These are phyloP conservation scores for Flaveria brownii DNA, from an alignment of 129 eudicot species.

Conservation along the genomic window DNA sequence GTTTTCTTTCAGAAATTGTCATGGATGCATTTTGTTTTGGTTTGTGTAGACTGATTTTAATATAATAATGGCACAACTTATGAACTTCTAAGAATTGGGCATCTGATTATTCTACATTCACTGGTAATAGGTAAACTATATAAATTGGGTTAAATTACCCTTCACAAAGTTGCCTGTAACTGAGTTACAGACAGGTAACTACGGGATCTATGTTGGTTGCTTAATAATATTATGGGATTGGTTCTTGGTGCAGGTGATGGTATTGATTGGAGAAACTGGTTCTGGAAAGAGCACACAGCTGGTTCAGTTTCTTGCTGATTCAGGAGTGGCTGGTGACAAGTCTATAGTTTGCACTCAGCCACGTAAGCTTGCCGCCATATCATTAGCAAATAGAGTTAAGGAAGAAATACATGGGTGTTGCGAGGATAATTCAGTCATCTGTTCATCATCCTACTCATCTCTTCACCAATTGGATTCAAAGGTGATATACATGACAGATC, in stretches of 20 bases:
- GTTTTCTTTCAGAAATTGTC: too few species aligned
- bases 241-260: constrained; percentile 57
- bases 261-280: constrained; percentile 89
- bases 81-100: too few species aligned
- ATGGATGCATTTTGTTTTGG: too few species aligned
- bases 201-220: neutral
- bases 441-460: constrained; percentile 59
- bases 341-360: constrained; percentile 94
- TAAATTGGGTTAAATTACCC: too few species aligned
- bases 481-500: constrained; percentile 79
- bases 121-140: too few species aligned
- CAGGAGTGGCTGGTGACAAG: constrained; percentile 57
- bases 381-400: constrained; percentile 68
- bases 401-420: constrained; percentile 78
- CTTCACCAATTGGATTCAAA: constrained; percentile 40
- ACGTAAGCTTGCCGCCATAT: constrained; percentile 87
- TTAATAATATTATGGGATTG: neutral
- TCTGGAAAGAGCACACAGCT: constrained; percentile 97
- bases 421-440: constrained; percentile 40
- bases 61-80: too few species aligned
- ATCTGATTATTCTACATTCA: too few species aligned
- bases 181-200: too few species aligned
- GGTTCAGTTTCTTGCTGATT: constrained; percentile 91
- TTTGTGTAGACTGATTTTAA: too few species aligned
- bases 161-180: too few species aligned